Base-by-base conservation (phyloP, 2,329 filamentous ascomycete genomes). In the Zarea fungicola region DNA sequence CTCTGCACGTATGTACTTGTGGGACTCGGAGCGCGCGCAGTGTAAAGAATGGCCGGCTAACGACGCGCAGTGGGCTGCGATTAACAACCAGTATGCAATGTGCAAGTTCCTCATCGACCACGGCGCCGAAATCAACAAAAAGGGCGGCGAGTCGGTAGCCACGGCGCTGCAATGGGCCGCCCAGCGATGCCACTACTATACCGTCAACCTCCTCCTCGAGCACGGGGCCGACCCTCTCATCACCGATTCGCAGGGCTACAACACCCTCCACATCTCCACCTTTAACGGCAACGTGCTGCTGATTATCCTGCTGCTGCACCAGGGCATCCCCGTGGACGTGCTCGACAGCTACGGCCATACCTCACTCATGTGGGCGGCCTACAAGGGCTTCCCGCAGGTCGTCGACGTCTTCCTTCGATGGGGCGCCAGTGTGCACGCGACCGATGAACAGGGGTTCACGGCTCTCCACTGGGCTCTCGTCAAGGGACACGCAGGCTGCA, bases 41-140 rank as follows among this genome's bases (percentile, higher is more conserved):
- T 14, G 29, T 14, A 6, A 7, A 5, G 16, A 32, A 6, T 13
- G 4, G 22, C n/a, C 31, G 36, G 40, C 57, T 59, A 48, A 58
- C 53, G 37, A 13, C 44, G 9, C 57, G 46, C 64, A 99, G 89
- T 99, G 93, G 93, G 93, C 93, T 40, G 89, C 95, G 31, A 97
- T 99, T 67, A 99, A 99, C 73, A 97, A 97, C 64, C 93, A 96
- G 66, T 95, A 92, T 72, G 88, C 89, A 57, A 90, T 97, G 75
- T 96, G 92, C 79, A 92, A 93, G 67, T 96, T 95, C 69, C 83
- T 99, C 37, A 80, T 99, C 64, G 87, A 80, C 42, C 70, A 74
- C 54, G 90, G 90, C 62, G 93, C 91, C 62, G 87, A 95, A 63
- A 86, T 97, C 61, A 97, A 99, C 70, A 85, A 84, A 54, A 96